These are phyloP conservation scores for Ustilago curta DNA, from an alignment of 1,284 basidiomycete species.

Conservation along the genomic window DNA sequence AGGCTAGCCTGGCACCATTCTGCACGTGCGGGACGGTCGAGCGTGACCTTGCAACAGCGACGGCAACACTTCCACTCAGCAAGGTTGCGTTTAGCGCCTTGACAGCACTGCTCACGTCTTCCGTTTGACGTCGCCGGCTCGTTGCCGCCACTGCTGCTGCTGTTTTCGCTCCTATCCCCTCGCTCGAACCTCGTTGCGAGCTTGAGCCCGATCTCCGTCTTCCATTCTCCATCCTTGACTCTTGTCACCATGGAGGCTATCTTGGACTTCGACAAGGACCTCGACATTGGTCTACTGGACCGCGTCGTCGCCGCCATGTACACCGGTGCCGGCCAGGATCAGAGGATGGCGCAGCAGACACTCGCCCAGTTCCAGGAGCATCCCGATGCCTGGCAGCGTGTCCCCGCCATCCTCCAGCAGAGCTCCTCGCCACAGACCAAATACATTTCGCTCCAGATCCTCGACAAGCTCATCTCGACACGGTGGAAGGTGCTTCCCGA, in stretches of 20 bases:
- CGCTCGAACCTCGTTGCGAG: background rate
- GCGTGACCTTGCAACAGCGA: slow-evolving; percentile 1
- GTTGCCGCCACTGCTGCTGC: background rate
- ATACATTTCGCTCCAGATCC: slow-evolving; percentile 68
- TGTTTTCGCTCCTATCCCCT: background rate
- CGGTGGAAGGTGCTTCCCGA: slow-evolving; percentile 96
- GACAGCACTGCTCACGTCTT: slow-evolving; percentile 1
- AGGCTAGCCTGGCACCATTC: slow-evolving; percentile 3
- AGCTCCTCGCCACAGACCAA: slow-evolving; percentile 90
- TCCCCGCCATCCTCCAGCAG: slow-evolving; percentile 90
- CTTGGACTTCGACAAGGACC: slow-evolving; percentile 67
- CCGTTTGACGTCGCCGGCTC: slow-evolving; percentile 11
- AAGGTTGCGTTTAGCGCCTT: background rate
- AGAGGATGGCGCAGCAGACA: slow-evolving; percentile 65
- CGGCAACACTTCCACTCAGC: background rate
- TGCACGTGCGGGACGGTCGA: slow-evolving; percentile 11
- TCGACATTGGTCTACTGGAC: slow-evolving; percentile 67
- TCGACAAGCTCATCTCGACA: slow-evolving; percentile 82
- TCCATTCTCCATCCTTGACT: background rate
- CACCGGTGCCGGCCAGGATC: slow-evolving; percentile 60
- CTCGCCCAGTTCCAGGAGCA: slow-evolving; percentile 88
- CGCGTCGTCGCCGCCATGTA: slow-evolving; percentile 67
- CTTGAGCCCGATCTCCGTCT: background rate
- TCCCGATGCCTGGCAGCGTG: slow-evolving; percentile 97
- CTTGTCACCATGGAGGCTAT: slow-evolving; percentile 56